phyloP scores from a whole-genome alignment of 1,139 yeast species.

The Kurtzmaniella quercitrusa region DNA sequence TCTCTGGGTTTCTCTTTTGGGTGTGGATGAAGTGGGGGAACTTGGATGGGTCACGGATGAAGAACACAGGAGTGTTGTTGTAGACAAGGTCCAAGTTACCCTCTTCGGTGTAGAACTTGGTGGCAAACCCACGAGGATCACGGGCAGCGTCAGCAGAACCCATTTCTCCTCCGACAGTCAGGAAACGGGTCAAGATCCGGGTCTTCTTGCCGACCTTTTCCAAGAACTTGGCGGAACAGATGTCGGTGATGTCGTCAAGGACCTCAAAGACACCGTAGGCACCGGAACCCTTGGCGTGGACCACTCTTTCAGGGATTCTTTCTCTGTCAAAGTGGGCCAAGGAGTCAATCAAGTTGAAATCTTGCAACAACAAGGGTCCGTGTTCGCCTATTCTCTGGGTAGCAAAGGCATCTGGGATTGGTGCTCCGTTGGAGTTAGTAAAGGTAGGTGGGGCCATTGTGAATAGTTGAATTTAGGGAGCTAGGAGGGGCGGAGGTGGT shows the following conservation, averaged over 20 bases:
- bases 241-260: slow-evolving; percentile 76
- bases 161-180: slow-evolving; percentile 85
- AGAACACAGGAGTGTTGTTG: slow-evolving; percentile 87
- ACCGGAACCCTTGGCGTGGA: slow-evolving; percentile 88
- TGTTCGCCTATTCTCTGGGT: slow-evolving; percentile 70
- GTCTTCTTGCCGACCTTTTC: slow-evolving; percentile 75
- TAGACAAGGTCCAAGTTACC: slow-evolving; percentile 86
- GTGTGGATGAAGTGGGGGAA: slow-evolving; percentile 89
- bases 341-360: slow-evolving; percentile 71
- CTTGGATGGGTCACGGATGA: slow-evolving; percentile 81
- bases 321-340: slow-evolving; percentile 84
- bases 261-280: slow-evolving; percentile 78
- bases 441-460: slow-evolving; percentile 33
- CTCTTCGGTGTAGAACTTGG: slow-evolving; percentile 81
- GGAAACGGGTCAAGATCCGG: slow-evolving; percentile 68
- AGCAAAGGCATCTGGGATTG: slow-evolving; percentile 64
- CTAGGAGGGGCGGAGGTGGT: not conserved
- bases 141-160: slow-evolving; percentile 86
- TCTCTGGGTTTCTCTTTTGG: slow-evolving; percentile 75
- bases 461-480: not conserved
- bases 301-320: slow-evolving; percentile 86
- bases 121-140: slow-evolving; percentile 86
- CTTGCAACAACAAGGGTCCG: slow-evolving; percentile 77
- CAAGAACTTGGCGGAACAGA: slow-evolving; percentile 67
- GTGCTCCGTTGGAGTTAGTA: slow-evolving; percentile 74